Evolutionary conservation across 306 rosid genomes (phyloP), one percentile per base, ranked within the genome.

Genomic region (Aeschynomene evenia): DNA sequence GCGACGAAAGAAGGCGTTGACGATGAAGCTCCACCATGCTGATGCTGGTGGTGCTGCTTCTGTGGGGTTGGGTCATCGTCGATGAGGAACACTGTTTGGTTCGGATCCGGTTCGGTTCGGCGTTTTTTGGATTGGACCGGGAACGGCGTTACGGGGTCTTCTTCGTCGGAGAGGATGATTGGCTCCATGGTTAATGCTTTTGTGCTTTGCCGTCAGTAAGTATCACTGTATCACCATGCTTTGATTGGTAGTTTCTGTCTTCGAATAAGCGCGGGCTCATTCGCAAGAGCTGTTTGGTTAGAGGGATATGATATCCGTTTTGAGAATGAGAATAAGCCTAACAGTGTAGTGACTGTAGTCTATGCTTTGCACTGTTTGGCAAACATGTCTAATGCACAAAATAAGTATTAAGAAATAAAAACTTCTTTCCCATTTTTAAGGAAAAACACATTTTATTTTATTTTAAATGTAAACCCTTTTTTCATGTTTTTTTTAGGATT

Each of bases 111-210:
- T 72, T 53, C 78, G 20, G 88, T 77, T 57, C 88, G 83, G 70
- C 87, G 93, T 72, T 84, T 90, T 83, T 93, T 90, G 61, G 75
- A 79, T 31, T 15, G 81, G 63, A 68, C 1, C 0, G 71, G 65
- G 28, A 77, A 45, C 15, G 95, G 86, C 9, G 92, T 81, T 21
- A 85, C 66, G 18, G 62, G 86, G 66, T 88, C 96, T 2, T 91
- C 98, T 77, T 75, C 97, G 81, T 88, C 97, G 77, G 97, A 90
- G 53, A 90, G 92, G 75, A 90, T 49, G 55, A 93, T 90, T 12
- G 96, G 96, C 20, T 82, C 81, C 61, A 71, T 70, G 86, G 57
- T 82, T 63, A 7, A 15, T 14, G 19, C 10, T 15, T 15, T 42
- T 16, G 43, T 9, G 18, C 26, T n/a, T 12, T 29, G 28, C 60